phyloP scores from a whole-genome alignment of 1,284 basidiomycete species.

The Malassezia globosa region DNA sequence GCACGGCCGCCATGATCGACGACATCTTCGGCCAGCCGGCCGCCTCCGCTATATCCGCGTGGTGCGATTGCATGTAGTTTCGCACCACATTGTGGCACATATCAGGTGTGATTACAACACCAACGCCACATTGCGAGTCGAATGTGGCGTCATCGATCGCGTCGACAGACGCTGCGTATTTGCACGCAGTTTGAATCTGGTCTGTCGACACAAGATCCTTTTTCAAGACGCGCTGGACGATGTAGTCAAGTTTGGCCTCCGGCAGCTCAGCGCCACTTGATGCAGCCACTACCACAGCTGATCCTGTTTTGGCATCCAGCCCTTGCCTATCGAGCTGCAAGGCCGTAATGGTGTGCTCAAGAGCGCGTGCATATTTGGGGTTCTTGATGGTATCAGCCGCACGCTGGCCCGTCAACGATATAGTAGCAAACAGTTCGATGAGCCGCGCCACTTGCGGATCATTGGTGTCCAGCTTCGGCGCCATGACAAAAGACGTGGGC shows the following conservation, averaged over 20 bases:
- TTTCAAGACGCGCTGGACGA: conserved; percentile 60
- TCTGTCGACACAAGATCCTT: conserved; percentile 69
- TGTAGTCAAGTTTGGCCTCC: conserved; percentile 57
- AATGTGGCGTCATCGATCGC: conserved; percentile 62
- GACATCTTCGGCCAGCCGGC: conserved; percentile 37
- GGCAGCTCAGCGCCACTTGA: conserved; percentile 56
- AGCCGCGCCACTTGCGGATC: conserved; percentile 51
- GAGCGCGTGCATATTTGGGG: conserved; percentile 48
- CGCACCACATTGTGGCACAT: conserved; percentile 59
- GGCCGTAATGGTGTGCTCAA: conserved; percentile 60
- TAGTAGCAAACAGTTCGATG: conserved; percentile 63
- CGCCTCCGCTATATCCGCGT: conserved; percentile 49
- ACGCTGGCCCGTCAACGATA: conserved; percentile 67
- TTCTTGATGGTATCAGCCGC: conserved; percentile 56
- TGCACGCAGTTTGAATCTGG: conserved; percentile 63
- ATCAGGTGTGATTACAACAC: conserved; percentile 64
- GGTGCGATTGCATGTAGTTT: conserved; percentile 53
- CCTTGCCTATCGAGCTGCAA: conserved; percentile 32
- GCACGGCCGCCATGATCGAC: conserved; percentile 37
- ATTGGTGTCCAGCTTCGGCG: conserved; percentile 52
- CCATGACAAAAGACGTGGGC: conserved; percentile 41
- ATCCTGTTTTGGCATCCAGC: conserved; percentile 70
- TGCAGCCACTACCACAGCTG: conserved; percentile 59
- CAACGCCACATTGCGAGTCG: conserved; percentile 68
- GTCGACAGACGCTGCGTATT: conserved; percentile 58